Conservation (phyloP, 2,329 filamentous ascomycete species). For the Sordariomycetes sp. region DNA sequence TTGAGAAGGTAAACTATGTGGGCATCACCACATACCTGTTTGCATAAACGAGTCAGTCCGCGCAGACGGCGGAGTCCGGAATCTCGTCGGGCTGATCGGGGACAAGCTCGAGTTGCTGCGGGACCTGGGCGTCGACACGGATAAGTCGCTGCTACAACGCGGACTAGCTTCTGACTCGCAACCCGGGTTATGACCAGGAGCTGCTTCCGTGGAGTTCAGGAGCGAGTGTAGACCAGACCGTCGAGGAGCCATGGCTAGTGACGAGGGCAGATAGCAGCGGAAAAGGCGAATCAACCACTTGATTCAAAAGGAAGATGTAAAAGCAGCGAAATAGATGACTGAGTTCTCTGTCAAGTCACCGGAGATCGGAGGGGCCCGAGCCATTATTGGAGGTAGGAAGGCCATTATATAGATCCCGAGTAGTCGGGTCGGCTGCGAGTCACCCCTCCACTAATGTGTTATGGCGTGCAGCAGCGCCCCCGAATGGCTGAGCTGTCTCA, state of each 20-base stretch:
- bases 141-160: neutral
- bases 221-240: conserved; percentile 3
- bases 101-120: neutral
- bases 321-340: neutral
- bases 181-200: neutral
- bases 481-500: neutral
- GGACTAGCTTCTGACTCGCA: neutral
- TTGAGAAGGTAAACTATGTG: neutral
- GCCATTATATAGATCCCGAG: neutral
- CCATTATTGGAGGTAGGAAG: neutral
- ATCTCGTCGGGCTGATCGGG: neutral
- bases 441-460: neutral
- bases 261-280: neutral
- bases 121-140: neutral
- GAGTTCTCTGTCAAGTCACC: neutral
- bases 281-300: neutral
- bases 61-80: neutral
- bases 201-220: neutral
- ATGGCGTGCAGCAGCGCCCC: neutral
- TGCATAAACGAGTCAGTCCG: neutral
- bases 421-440: neutral
- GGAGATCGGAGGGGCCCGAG: neutral
- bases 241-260: conserved; percentile 1
- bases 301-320: neutral
- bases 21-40: neutral